Base-by-base conservation (phyloP, 352 stramenopile genomes). In the Globisporangium radiosum region DNA sequence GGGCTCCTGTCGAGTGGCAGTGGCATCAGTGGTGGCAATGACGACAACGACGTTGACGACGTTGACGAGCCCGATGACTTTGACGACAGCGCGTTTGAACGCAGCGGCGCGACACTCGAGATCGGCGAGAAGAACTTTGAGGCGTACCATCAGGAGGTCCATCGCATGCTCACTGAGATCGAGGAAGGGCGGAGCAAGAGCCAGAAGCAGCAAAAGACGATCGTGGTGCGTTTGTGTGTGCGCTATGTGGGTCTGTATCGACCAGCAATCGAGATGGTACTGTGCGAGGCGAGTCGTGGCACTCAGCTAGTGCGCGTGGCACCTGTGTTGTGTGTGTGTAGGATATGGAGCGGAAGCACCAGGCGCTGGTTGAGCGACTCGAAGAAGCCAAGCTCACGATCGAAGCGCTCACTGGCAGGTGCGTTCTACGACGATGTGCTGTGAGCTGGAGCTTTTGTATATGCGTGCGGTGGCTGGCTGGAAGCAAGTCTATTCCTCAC, bases 271-370 rank as follows among this genome's bases (percentile, higher is more conserved):
- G 40, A 44, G 40, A 44, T 33, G 25, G 25, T 3, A 3, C 25
- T 33, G 25, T 33, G 25, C 25, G 25, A 33, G 25, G 25, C 25
- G 25, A 33, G 25, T 33, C 25, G 25, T 33, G 25, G 25, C 25
- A 33, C 25, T 33, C 25, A 33, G 25, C 25, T 33, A 2, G 25
- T 33, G 25, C 25, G 25, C 25, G 25, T 33, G 1, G 2, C 25
- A 33, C 25, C 25, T 33, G 25, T 33, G 25, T 33, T 33, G 25
- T 33, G 25, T 33, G 25, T 3, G 25, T 33, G 3, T 36, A 91
- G 78, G 81, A 90, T 44, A 63, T 90, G 15, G 81, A 92, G 48
- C 68, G 77, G 7, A 90, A 88, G 63, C 81, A 92, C 48, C 70
- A 84, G 49, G 64, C 60, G 5, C 64, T 92, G 13, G 63, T 71